Base-by-base conservation (phyloP, 495 filamentous ascomycete species). In the Copromyces sp. region DNA sequence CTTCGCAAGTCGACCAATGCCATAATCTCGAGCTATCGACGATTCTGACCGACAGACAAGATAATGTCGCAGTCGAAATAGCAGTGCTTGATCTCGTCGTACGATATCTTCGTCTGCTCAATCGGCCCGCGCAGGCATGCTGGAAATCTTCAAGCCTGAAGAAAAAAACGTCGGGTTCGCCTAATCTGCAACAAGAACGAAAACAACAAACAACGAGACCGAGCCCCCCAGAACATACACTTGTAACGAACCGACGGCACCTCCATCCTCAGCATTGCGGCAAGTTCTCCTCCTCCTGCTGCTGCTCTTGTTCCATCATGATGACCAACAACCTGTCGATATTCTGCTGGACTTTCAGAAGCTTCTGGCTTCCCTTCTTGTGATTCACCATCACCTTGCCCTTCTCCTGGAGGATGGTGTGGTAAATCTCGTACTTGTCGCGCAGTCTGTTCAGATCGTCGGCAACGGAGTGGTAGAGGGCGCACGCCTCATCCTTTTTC, bases 381-480 rank as follows among this genome's bases (percentile, higher is more conserved):
- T 12, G 4, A 53, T 53, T 53, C 45, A 53, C 20, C 4, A 0
- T 24, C 0, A 53, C 4, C 1, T 9, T n/a, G 1, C n/a, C n/a
- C 0, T 6, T 2, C 9, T 3, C 0, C 7, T 11, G 0, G 1
- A 24, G 12, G 9, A 47, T 12, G 1, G 4, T 1, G 0, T 0
- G 45, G 8, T 53, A 24, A 1, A 53, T 24, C n/a, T 24, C 45
- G 9, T 53, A n/a, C 5, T 6, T 53, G 0, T 12, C 9, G 0
- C 3, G 45, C 9, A 53, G 3, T 53, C 4, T 53, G 0, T 11
- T 0, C 45, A 53, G 9, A 24, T 0, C 45, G 4, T 24, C 4
- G 45, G 2, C n/a, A 3, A 53, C 24, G 45, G 45, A 12, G 4
- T 11, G 9, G 45, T 53, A 53, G 9, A 53, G 1, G 20, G 0